Evolutionary conservation across 176 grass and related monocot genomes (phyloP).

Genomic region (Ampelocalamus luodianensis): DNA sequence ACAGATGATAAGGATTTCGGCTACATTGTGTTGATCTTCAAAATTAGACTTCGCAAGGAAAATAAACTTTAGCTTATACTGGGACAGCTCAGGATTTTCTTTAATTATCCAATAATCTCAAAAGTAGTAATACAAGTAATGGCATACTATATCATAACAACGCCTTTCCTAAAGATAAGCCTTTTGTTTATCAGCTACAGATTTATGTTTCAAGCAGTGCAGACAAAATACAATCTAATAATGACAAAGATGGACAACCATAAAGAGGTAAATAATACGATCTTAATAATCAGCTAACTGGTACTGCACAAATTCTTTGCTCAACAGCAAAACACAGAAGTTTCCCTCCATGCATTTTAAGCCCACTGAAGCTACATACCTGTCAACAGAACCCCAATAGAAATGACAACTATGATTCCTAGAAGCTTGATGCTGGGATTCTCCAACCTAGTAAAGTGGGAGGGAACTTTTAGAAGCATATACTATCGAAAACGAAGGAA

Average conservation of each 20-base stretch:
- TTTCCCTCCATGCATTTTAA: background rate
- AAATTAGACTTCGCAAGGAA: background rate
- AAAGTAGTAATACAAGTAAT: background rate
- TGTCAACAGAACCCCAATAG: slow-evolving; percentile 89
- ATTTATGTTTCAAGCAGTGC: slow-evolving; percentile 23
- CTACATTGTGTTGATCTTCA: background rate
- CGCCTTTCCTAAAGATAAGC: background rate
- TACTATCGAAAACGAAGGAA: background rate
- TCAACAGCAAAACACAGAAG: slow-evolving; percentile 17
- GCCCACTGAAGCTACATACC: slow-evolving; percentile 47
- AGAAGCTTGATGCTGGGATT: slow-evolving; percentile 94
- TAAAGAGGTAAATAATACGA: background rate
- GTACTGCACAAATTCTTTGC: slow-evolving; percentile 21
- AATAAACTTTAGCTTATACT: background rate
- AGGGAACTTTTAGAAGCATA: slow-evolving; percentile 35
- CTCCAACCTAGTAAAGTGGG: slow-evolving; percentile 79
- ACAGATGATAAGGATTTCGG: background rate
- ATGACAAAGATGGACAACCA: slow-evolving; percentile 3
- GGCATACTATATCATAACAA: background rate
- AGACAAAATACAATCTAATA: background rate
- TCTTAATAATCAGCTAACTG: background rate
- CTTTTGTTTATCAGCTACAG: background rate
- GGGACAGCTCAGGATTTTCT: background rate
- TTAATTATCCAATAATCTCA: slow-evolving; percentile 12
- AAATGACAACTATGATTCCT: slow-evolving; percentile 92